Evolutionary conservation across 176 grass and related monocot genomes (phyloP).

Genomic region (Oryza rufipogon): DNA sequence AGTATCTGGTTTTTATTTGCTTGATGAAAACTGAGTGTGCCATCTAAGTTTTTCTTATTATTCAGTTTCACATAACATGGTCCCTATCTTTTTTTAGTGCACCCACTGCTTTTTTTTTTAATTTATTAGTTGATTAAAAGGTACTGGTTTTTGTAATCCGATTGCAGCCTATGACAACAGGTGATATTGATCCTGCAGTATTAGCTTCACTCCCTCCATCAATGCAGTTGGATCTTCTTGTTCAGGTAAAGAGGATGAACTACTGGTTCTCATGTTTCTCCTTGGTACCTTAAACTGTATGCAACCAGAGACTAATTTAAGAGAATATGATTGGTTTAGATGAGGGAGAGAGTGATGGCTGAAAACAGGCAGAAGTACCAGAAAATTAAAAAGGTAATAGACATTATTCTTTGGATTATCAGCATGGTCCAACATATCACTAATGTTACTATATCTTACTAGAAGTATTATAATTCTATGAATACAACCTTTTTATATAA

Average conservation of each 20-base stretch:
- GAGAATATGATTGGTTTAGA: constrained; percentile 56
- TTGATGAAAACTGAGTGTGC: background rate
- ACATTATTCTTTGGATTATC: constrained; percentile 28
- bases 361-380: constrained; percentile 98
- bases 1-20: constrained; percentile 26
- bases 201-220: constrained; percentile 98
- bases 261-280: constrained; percentile 23
- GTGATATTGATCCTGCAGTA: constrained; percentile 84
- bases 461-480: constrained; percentile 4
- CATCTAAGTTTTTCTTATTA: constrained; percentile 3
- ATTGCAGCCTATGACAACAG: constrained; percentile 70
- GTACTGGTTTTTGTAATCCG: constrained; percentile 25
- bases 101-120: background rate
- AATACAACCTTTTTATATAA: background rate
- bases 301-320: constrained; percentile 16
- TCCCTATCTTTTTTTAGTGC: constrained; percentile 3
- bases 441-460: background rate
- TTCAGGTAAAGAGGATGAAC: constrained; percentile 60
- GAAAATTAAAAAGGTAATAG: constrained; percentile 86
- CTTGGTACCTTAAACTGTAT: constrained; percentile 27
- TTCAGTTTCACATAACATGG: constrained; percentile 2
- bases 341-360: constrained; percentile 98
- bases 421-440: constrained; percentile 38
- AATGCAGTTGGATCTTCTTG: constrained; percentile 98
- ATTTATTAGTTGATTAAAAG: constrained; percentile 23